Evolutionary conservation across 176 grass and related monocot genomes (phyloP).

Genomic region (Dactylis glomerata): DNA sequence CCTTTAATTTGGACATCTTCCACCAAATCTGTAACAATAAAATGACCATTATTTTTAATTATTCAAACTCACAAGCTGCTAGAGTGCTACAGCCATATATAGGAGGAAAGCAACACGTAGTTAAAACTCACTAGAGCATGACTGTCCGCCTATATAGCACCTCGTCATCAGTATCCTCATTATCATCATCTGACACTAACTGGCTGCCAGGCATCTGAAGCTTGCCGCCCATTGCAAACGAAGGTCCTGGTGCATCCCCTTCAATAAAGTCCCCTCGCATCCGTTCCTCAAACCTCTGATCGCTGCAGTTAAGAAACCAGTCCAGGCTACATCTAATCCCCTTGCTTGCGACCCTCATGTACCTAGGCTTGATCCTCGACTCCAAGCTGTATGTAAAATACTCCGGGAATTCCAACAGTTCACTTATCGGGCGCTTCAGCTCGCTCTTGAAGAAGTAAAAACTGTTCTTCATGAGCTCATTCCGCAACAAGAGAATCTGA

Average conservation of each 20-base stretch:
- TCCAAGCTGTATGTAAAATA: slow-evolving; percentile 97
- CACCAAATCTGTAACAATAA: slow-evolving; percentile 32
- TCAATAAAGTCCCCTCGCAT: slow-evolving; percentile 86
- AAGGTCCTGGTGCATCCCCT: slow-evolving; percentile 71
- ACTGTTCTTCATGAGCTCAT: slow-evolving; percentile 89
- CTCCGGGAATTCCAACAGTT: slow-evolving; percentile 78
- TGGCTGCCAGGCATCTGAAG: slow-evolving; percentile 75
- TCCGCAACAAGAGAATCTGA: slow-evolving; percentile 55
- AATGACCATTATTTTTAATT: neutral
- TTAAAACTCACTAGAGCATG: slow-evolving; percentile 65
- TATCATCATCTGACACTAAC: slow-evolving; percentile 61
- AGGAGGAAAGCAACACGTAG: slow-evolving; percentile 20
- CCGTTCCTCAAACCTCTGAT: slow-evolving; percentile 86
- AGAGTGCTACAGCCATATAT: neutral
- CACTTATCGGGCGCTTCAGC: slow-evolving; percentile 67
- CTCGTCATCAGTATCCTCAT: slow-evolving; percentile 79
- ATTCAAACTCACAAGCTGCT: neutral
- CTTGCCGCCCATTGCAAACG: slow-evolving; percentile 83
- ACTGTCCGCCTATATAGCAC: slow-evolving; percentile 87
- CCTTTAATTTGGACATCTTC: neutral
- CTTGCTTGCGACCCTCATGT: slow-evolving; percentile 57
- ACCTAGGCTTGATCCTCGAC: slow-evolving; percentile 88
- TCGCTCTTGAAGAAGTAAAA: slow-evolving; percentile 93
- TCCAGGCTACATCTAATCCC: slow-evolving; percentile 76
- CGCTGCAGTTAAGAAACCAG: slow-evolving; percentile 97